phyloP scores from a whole-genome alignment of 1,284 basidiomycete genomes.

The Melampsora larici-populina region DNA sequence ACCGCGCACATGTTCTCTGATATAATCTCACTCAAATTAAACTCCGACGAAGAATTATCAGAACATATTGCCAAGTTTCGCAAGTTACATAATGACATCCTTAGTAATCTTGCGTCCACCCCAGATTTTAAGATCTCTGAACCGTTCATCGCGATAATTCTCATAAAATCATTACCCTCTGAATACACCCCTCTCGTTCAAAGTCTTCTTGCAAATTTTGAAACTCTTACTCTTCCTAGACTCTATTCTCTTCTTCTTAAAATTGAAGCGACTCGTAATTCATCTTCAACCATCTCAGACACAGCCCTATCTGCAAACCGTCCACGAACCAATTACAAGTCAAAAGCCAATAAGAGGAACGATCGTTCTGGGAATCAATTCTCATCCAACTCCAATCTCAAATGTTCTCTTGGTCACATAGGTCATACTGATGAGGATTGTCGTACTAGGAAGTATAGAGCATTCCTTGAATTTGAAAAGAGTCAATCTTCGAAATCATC shows the following conservation, averaged over 20 bases:
- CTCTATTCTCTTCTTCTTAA: not conserved
- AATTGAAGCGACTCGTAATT: not conserved
- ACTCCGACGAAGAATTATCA: not conserved
- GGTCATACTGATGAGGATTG: not conserved
- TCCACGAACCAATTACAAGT: not conserved
- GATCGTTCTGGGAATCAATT: too few relatives aligned
- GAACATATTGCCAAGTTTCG: not conserved
- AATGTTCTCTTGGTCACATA: not conserved
- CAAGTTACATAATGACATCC: not conserved
- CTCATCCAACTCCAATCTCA: too few relatives aligned
- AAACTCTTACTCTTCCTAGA: not conserved
- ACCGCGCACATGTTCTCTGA: not conserved
- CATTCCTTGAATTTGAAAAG: not conserved
- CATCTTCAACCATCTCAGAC: not conserved
- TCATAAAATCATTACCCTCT: not conserved
- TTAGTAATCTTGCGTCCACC: not conserved
- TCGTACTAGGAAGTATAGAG: not conserved
- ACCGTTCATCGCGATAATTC: not conserved
- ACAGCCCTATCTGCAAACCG: not conserved
- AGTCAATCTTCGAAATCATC: not conserved
- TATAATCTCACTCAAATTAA: not conserved
- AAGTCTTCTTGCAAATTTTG: constrained; percentile 1
- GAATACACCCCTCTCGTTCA: not conserved
- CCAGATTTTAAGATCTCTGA: not conserved
- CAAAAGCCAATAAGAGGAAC: not conserved